phyloP scores from a whole-genome alignment of 169 alveolate genomes.

The Plasmodium vivax region DNA sequence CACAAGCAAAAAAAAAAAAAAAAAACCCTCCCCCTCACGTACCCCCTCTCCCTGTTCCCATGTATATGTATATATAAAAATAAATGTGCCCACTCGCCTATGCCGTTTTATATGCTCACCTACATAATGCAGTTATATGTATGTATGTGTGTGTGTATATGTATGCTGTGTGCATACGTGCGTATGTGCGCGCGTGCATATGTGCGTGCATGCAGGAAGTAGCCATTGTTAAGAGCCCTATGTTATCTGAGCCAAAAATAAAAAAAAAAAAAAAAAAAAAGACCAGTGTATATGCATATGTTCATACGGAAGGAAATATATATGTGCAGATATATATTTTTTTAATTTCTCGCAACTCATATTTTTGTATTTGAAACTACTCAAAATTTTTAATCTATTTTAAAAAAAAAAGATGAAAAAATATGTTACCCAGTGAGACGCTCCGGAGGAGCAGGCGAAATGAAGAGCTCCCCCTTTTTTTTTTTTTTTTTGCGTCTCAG shows the following conservation, averaged over 20 bases:
- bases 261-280: background rate
- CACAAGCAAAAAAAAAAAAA: background rate
- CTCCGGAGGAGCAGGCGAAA: background rate
- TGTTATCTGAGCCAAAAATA: background rate
- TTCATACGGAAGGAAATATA: background rate
- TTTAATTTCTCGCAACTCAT: slow-evolving; percentile 1
- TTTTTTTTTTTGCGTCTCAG: background rate
- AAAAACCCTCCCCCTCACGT: background rate
- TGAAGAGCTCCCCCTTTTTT: background rate
- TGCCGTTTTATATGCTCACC: background rate
- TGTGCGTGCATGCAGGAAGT: background rate
- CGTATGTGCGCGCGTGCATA: background rate
- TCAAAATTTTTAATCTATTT: background rate
- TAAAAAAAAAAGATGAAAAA: background rate
- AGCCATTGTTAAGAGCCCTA: background rate
- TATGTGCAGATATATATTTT: background rate
- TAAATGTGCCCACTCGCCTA: background rate
- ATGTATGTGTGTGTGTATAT: background rate
- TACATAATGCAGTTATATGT: background rate
- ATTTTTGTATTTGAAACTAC: background rate
- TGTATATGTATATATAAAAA: slow-evolving; percentile 4
- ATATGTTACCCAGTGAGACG: background rate
- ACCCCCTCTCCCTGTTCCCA: background rate
- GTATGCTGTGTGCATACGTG: slow-evolving; percentile 4
- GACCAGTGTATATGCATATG: background rate